Percentiles rank a stretch among this genome's conserved stretches.
Conservation (phyloP, 352 stramenopile species). For the Phytophthora tentaculata region DNA sequence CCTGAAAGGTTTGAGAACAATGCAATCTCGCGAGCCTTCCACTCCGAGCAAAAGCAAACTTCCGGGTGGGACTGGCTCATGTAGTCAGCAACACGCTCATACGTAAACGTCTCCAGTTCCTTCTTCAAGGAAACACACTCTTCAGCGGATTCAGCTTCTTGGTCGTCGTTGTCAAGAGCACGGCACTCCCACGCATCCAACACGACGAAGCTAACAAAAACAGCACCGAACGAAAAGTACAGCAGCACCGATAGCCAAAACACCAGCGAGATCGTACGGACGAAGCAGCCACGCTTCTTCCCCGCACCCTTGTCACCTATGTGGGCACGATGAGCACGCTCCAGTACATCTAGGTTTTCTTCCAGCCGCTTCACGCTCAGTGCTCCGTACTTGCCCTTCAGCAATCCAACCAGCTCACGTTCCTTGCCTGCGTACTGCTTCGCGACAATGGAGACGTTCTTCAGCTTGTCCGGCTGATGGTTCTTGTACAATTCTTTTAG, state of each 20-base stretch:
- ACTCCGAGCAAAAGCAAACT: constrained; percentile 53
- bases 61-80: constrained; percentile 36
- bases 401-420: constrained; percentile 57
- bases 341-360: constrained; percentile 55
- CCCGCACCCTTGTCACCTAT: constrained; percentile 15
- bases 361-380: constrained; percentile 78
- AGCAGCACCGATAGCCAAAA: constrained; percentile 41
- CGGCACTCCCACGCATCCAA: constrained; percentile 45
- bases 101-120: constrained; percentile 44
- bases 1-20: constrained; percentile 34
- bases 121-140: constrained; percentile 36
- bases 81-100: constrained; percentile 37
- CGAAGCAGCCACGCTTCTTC: constrained; percentile 38
- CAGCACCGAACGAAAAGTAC: constrained; percentile 37
- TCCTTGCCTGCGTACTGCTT: constrained; percentile 72
- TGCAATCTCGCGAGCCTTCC: constrained; percentile 44
- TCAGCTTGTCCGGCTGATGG: constrained; percentile 78
- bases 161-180: constrained; percentile 26
- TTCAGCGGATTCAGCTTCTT: constrained; percentile 25
- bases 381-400: constrained; percentile 78
- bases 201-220: constrained; percentile 41
- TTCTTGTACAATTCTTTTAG: constrained; percentile 77
- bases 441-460: constrained; percentile 63
- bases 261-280: constrained; percentile 36
- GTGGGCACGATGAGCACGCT: constrained; percentile 22